Evolutionary conservation across 164 flowering plant genomes (phyloP).

Genomic region (Nymphaea colorata): DNA sequence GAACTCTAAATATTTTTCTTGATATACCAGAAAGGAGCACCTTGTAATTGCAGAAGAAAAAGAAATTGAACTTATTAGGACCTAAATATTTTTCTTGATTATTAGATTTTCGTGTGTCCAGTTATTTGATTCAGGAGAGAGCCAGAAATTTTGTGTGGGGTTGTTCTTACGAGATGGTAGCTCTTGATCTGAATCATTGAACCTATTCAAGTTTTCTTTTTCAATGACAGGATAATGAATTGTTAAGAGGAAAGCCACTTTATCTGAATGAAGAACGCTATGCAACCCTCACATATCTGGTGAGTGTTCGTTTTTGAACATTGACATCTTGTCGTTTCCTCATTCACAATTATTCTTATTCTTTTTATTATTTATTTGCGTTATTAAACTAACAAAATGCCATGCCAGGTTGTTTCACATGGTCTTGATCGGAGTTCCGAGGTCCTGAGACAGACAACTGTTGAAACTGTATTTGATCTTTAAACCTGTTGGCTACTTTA

Average conservation of each 20-base stretch:
- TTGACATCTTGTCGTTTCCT: not conserved
- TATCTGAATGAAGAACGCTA: conserved; percentile 86
- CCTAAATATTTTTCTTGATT: too few relatives aligned
- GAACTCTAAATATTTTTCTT: too few relatives aligned
- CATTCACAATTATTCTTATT: not conserved
- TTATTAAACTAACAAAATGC: not conserved
- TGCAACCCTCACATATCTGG: conserved; percentile 77
- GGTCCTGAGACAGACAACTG: conserved; percentile 70
- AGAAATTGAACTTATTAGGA: too few relatives aligned
- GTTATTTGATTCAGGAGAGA: too few relatives aligned
- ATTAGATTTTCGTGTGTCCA: too few relatives aligned
- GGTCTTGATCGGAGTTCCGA: conserved; percentile 83
- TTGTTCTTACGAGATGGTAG: too few relatives aligned
- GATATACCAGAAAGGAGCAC: too few relatives aligned
- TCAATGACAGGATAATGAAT: conserved; percentile 53
- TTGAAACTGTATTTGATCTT: conserved; percentile 39
- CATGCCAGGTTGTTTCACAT: conserved; percentile 76
- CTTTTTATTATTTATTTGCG: not conserved
- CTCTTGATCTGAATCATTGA: too few relatives aligned
- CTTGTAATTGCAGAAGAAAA: too few relatives aligned
- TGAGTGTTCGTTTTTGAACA: conserved; percentile 12
- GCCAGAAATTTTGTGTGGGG: too few relatives aligned
- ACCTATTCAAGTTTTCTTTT: not conserved
- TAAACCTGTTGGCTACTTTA: conserved; percentile 7
- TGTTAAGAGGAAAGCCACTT: conserved; percentile 80